These are phyloP conservation scores for Phialophora verrucosa DNA, from an alignment of 2,329 filamentous ascomycete genomes.

Conservation along the genomic window DNA sequence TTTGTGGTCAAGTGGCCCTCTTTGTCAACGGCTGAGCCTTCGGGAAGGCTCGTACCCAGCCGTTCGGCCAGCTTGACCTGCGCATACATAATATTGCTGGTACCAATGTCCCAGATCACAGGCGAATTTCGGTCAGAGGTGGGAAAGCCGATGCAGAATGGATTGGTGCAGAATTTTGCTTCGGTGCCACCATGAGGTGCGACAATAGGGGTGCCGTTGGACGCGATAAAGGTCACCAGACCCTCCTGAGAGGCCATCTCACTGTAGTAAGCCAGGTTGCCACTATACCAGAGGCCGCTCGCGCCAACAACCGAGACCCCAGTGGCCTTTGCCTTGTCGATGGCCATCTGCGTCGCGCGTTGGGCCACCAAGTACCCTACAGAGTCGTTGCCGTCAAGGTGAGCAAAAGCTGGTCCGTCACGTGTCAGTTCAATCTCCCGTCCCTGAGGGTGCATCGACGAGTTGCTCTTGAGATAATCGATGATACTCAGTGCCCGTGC, in stretches of 20 bases:
- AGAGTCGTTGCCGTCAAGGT: constrained; percentile 22
- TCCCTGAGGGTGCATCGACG: not conserved
- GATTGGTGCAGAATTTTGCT: constrained; percentile 29
- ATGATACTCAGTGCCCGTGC: constrained; percentile 25
- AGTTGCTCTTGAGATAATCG: constrained; percentile 16
- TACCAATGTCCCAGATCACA: constrained; percentile 30
- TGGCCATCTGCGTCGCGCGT: constrained; percentile 19
- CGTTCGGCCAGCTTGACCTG: constrained; percentile 20
- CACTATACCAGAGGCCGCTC: constrained; percentile 47
- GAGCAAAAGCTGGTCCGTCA: constrained; percentile 18
- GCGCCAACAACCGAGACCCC: constrained; percentile 52
- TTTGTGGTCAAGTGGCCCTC: constrained; percentile 20
- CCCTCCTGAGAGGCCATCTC: constrained; percentile 23
- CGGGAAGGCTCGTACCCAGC: constrained; percentile 17
- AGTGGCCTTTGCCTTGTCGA: constrained; percentile 17
- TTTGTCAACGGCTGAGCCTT: constrained; percentile 19
- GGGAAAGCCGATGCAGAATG: constrained; percentile 28
- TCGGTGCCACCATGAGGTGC: constrained; percentile 25
- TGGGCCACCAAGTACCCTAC: constrained; percentile 23
- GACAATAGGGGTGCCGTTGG: constrained; percentile 25
- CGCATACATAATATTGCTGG: constrained; percentile 28
- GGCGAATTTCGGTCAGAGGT: constrained; percentile 13
- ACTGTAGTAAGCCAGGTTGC: constrained; percentile 25
- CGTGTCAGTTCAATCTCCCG: constrained; percentile 20
- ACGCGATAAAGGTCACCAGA: constrained; percentile 24